Conservation (phyloP, 1,284 basidiomycete species). For the Sanghuangporus weigelae region DNA sequence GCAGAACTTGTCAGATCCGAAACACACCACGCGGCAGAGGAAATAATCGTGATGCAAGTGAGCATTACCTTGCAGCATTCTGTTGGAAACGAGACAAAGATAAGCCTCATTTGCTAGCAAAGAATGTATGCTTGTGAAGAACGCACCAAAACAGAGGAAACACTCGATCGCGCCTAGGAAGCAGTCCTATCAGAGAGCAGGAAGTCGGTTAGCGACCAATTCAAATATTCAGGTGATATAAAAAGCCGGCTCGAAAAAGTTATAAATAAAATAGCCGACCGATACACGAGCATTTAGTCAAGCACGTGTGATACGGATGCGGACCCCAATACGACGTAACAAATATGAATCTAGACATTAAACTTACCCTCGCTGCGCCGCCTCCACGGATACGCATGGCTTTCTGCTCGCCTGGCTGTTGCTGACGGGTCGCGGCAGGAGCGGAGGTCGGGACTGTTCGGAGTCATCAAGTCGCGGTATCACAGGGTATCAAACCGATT, state of each 20-base stretch:
- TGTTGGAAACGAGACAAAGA: slow-evolving; percentile 11
- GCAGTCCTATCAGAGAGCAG: slow-evolving; percentile 41
- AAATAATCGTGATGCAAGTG: neutral
- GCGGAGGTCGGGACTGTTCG: slow-evolving; percentile 38
- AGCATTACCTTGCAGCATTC: slow-evolving; percentile 35
- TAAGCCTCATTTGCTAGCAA: too few species aligned
- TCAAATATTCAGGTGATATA: neutral
- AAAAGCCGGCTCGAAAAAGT: slow-evolving; percentile 15
- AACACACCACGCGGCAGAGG: neutral
- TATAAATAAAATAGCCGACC: neutral
- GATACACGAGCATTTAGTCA: neutral
- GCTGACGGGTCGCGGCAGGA: slow-evolving; percentile 27
- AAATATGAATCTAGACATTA: neutral
- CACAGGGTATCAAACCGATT: neutral
- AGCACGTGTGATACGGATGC: neutral
- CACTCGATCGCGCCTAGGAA: slow-evolving; percentile 53
- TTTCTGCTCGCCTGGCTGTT: slow-evolving; percentile 32
- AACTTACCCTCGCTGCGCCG: slow-evolving; percentile 49
- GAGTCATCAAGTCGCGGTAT: neutral
- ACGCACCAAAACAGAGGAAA: slow-evolving; percentile 61
- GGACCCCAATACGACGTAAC: neutral
- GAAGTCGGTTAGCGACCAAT: neutral
- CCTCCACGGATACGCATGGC: slow-evolving; percentile 54
- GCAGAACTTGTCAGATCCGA: neutral
- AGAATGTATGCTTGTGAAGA: neutral